phyloP scores from a whole-genome alignment of 768 basidiomycete species.

The Tylopilus felleus region DNA sequence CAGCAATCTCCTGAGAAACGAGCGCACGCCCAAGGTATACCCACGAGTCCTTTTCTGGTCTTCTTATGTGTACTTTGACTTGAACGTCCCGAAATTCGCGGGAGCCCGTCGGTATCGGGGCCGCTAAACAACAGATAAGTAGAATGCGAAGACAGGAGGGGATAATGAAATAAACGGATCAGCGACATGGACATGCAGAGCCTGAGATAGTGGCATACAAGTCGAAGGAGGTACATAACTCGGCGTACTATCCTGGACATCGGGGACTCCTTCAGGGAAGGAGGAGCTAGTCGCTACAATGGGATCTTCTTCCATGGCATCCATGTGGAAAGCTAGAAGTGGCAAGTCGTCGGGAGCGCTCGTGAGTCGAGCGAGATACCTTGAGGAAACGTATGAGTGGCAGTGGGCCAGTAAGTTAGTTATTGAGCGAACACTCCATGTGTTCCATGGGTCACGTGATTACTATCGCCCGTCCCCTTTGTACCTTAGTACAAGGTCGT shows the following conservation, averaged over 20 bases:
- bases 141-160: neutral
- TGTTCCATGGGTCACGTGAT: constrained; percentile 21
- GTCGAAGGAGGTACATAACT: constrained; percentile 14
- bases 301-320: constrained; percentile 34
- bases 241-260: constrained; percentile 12
- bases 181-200: constrained; percentile 5
- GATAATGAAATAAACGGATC: neutral
- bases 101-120: constrained; percentile 22
- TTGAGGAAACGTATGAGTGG: constrained; percentile 23
- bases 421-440: constrained; percentile 7
- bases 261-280: constrained; percentile 19
- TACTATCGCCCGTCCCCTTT: too few species aligned
- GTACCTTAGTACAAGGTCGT: neutral
- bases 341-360: neutral
- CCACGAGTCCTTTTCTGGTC: constrained; percentile 79
- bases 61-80: constrained; percentile 81
- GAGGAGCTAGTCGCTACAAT: constrained; percentile 22
- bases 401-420: constrained; percentile 7
- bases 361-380: constrained; percentile 1
- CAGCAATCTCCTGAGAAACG: constrained; percentile 69
- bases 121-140: constrained; percentile 14
- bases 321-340: constrained; percentile 22
- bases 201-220: constrained; percentile 16
- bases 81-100: constrained; percentile 75
- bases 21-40: constrained; percentile 74